A percentile compares a stretch with the other conserved stretches of the same genome.
These are phyloP conservation scores for Colletotrichum sp. DNA, from an alignment of 2,329 filamentous ascomycete species.

Conservation along the genomic window DNA sequence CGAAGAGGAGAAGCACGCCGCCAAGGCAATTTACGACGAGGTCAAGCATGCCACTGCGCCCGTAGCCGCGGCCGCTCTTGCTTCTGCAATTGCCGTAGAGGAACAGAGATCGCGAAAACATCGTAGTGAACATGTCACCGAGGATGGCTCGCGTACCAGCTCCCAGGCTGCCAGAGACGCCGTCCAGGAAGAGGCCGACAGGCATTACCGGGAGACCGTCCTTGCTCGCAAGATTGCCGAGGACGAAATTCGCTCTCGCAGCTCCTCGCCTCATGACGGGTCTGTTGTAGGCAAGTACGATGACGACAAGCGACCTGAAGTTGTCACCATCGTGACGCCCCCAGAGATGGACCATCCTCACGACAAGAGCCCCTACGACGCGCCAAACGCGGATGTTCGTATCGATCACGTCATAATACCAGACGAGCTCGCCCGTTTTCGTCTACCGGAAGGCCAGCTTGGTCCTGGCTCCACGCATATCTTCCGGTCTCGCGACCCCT, in stretches of 20 bases:
- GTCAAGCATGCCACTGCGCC: constrained; percentile 54
- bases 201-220: constrained; percentile 60
- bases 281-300: constrained; percentile 63
- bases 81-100: constrained; percentile 50
- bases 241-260: constrained; percentile 59
- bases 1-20: constrained; percentile 47
- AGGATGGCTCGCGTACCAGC: constrained; percentile 38
- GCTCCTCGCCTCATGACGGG: constrained; percentile 50
- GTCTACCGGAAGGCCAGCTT: constrained; percentile 27
- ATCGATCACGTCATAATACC: constrained; percentile 66
- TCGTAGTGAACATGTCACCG: constrained; percentile 33
- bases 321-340: constrained; percentile 59
- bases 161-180: constrained; percentile 40
- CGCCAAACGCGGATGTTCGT: constrained; percentile 67
- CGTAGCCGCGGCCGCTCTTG: constrained; percentile 51
- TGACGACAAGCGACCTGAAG: constrained; percentile 33
- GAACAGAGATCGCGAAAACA: constrained; percentile 40
- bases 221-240: constrained; percentile 59
- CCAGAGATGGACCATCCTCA: constrained; percentile 53
- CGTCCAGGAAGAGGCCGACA: constrained; percentile 63
- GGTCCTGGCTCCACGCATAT: constrained; percentile 31
- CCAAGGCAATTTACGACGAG: constrained; percentile 49
- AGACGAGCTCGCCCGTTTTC: constrained; percentile 48
- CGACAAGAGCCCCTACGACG: constrained; percentile 58
- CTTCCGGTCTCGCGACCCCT: constrained; percentile 56